Evolutionary conservation across 1,284 basidiomycete species (phyloP).

Genomic region (Schizophyllum amplum): DNA sequence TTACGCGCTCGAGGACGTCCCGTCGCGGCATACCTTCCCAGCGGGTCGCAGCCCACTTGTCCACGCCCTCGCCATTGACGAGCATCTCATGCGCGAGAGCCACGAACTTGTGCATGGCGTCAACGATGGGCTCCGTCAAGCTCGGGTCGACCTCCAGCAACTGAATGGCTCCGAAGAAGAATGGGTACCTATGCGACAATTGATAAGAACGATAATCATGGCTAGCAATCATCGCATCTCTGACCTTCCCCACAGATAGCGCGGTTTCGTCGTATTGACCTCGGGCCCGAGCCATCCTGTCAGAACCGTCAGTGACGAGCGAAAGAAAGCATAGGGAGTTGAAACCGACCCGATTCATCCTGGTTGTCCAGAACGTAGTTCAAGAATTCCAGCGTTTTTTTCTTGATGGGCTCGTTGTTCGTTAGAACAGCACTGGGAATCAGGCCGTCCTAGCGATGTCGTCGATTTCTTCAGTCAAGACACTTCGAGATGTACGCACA

Average conservation of each 20-base stretch:
- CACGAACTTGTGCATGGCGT: constrained; percentile 44
- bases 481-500: background rate
- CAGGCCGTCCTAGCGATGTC: constrained; percentile 51
- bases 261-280: constrained; percentile 42
- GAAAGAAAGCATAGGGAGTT: background rate
- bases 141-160: constrained; percentile 42
- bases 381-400: constrained; percentile 41
- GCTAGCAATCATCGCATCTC: constrained; percentile 5
- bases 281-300: constrained; percentile 54
- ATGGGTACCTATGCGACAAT: constrained; percentile 36
- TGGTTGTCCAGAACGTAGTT: constrained; percentile 47
- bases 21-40: constrained; percentile 31
- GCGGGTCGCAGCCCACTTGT: constrained; percentile 44
- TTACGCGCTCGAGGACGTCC: background rate
- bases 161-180: constrained; percentile 47
- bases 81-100: constrained; percentile 49
- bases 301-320: background rate
- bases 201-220: background rate
- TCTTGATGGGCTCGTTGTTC: constrained; percentile 35
- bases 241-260: constrained; percentile 48
- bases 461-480: too few species aligned
- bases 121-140: constrained; percentile 35
- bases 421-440: constrained; percentile 42
- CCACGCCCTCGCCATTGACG: constrained; percentile 40
- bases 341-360: constrained; percentile 22